Percentiles rank a stretch among this genome's conserved stretches.
Conservation (phyloP, 257 asterid genomes). For the Ajuga chamaepitys region DNA sequence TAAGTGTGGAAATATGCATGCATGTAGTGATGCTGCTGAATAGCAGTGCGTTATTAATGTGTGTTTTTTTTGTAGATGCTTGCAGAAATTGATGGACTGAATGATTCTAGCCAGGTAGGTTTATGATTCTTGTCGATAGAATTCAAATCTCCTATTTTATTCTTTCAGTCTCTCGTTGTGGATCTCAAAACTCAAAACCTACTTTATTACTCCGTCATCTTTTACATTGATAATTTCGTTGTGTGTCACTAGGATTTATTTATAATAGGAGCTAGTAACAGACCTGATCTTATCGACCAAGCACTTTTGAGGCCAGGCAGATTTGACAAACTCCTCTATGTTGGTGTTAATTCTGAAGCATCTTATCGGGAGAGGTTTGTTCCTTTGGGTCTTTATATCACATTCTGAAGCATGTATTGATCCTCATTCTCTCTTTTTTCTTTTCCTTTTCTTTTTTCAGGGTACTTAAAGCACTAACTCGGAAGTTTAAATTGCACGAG, state of each 20-base stretch:
- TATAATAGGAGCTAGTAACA: conserved; percentile 94
- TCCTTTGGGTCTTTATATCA: not conserved
- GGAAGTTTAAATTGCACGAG: conserved; percentile 76
- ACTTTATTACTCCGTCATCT: not conserved
- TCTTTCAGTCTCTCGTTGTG: not conserved
- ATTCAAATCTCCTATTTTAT: not conserved
- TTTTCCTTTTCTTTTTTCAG: conserved; percentile 24
- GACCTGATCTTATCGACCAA: conserved; percentile 96
- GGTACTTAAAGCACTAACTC: conserved; percentile 85
- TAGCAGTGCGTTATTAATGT: conserved; percentile 12
- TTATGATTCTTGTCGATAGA: not conserved
- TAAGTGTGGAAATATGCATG: not conserved
- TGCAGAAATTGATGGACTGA: conserved; percentile 94
- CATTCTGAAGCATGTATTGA: not conserved
- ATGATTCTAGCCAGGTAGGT: conserved; percentile 79
- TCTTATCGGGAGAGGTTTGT: conserved; percentile 84
- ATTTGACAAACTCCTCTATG: conserved; percentile 96
- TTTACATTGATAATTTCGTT: not conserved
- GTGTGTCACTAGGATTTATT: conserved; percentile 63
- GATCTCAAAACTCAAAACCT: not conserved
- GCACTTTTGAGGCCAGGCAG: conserved; percentile 98
- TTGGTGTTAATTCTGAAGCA: conserved; percentile 93
- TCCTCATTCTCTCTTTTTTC: not conserved
- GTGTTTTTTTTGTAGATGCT: conserved; percentile 58
- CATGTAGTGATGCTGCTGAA: not conserved